Evolutionary conservation across 2,329 filamentous ascomycete species (phyloP), one percentile per base, ranked within the genome.

Genomic region (Stagonosporopsis rhizophila): DNA sequence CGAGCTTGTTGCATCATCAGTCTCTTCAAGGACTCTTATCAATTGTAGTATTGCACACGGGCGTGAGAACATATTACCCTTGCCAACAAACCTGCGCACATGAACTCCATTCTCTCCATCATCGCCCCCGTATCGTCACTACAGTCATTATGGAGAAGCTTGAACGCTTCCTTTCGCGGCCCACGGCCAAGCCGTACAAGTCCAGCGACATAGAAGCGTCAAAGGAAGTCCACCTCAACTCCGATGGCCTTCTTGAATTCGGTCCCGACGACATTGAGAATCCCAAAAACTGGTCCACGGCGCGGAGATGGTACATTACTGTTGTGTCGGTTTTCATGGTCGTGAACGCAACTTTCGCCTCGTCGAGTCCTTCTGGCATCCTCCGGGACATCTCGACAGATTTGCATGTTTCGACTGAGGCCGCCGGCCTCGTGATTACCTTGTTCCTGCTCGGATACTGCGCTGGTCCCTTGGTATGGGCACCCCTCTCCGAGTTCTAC

Each of bases 391-490:
- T 56, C 15, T 34, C 47, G 7, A 41, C 6, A 11, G 53, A 56
- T 14, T 22, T 56, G 6, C 40, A 56, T n/a, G 53, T 56, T 7
- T 56, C 53, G 6, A 45, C 28, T 12, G 47, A 52, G 28, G 55
- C 49, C 2, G 80, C 81, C 0, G 78, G 77, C 2, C 74, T 89
- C 1, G 87, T 86, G 7, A 86, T 88, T 30, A 87, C 86, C 0
- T 79, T 86, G 17, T 89, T 85, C 61, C 77, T 89, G 7, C 78
- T 89, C 39, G 87, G 86, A 6, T 90, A 88, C 66, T 83, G 87
- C 19, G 79, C 82, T 2, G 86, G 86, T 0, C 85, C 85, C 0
- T 72, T 88, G 8, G 72, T 88, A 12, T 89, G 87, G 79, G 87
- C 86, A 0, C 88, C 88, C 0, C 69, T 89, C 3, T 88, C 84